A percentile compares a stretch with the other conserved stretches of the same genome.
Evolutionary conservation across 106 monocot genomes (phyloP).

Genomic region (Dioscorea dumetorum): DNA sequence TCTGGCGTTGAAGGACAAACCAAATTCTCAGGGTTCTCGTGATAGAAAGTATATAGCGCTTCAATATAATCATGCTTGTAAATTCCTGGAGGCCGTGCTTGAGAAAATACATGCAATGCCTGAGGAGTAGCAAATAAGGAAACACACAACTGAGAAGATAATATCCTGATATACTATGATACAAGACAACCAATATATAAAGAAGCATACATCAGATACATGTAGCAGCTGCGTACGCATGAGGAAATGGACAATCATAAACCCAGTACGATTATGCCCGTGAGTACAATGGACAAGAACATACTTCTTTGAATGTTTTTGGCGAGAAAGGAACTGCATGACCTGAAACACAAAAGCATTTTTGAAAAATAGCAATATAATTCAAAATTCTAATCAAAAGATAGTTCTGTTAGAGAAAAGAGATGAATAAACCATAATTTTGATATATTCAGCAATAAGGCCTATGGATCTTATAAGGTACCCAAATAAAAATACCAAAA

Average conservation of each 20-base stretch:
- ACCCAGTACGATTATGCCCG: conserved; percentile 77
- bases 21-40: conserved; percentile 54
- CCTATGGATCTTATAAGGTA: too few relatives aligned
- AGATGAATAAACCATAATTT: too few relatives aligned
- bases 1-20: conserved; percentile 66
- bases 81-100: conserved; percentile 72
- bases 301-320: conserved; percentile 53
- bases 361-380: background rate
- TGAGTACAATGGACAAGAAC: conserved; percentile 81
- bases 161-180: background rate
- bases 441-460: too few relatives aligned
- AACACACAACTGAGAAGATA: background rate
- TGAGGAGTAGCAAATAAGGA: conserved; percentile 12
- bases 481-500: too few relatives aligned
- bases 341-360: conserved; percentile 32
- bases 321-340: conserved; percentile 52
- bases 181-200: background rate
- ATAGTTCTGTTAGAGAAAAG: too few relatives aligned
- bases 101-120: conserved; percentile 54
- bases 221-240: conserved; percentile 40
- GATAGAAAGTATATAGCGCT: conserved; percentile 60
- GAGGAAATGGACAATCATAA: conserved; percentile 69
- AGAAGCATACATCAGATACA: conserved; percentile 48
- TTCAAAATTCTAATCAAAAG: too few relatives aligned
- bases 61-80: conserved; percentile 74